These are phyloP conservation scores for Aspergillus intermedius DNA, from an alignment of 2,329 filamentous ascomycete genomes.

Conservation along the genomic window DNA sequence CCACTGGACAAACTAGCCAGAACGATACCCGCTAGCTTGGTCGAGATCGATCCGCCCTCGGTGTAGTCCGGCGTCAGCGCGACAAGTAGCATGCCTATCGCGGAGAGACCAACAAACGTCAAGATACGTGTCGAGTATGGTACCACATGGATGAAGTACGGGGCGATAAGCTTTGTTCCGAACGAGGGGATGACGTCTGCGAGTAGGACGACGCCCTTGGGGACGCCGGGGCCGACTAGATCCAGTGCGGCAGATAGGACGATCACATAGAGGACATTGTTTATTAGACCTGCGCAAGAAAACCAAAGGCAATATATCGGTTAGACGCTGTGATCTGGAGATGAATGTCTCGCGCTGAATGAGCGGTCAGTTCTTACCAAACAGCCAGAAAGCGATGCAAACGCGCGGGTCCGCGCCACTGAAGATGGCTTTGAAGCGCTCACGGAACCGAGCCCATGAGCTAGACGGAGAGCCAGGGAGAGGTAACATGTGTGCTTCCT, in stretches of 20 bases:
- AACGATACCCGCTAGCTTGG: constrained; percentile 76
- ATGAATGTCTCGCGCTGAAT: neutral
- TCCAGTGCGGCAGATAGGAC: constrained; percentile 93
- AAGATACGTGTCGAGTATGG: constrained; percentile 72
- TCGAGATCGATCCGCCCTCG: constrained; percentile 55
- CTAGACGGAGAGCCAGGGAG: constrained; percentile 54
- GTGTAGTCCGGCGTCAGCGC: constrained; percentile 64
- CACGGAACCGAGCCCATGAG: constrained; percentile 67
- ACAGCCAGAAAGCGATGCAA: constrained; percentile 81
- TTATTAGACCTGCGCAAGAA: constrained; percentile 64
- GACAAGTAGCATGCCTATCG: constrained; percentile 81
- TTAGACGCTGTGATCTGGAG: neutral
- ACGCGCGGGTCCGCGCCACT: constrained; percentile 64
- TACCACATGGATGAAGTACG: constrained; percentile 86
- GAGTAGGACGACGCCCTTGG: constrained; percentile 87
- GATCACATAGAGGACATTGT: constrained; percentile 96
- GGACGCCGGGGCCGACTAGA: constrained; percentile 77
- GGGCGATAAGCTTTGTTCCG: constrained; percentile 76
- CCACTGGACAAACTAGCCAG: constrained; percentile 81
- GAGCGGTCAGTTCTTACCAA: constrained; percentile 54
- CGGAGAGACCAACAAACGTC: constrained; percentile 67
- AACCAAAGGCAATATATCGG: neutral
- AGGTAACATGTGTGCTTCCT: constrained; percentile 38
- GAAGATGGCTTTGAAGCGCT: constrained; percentile 58
- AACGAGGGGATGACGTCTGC: constrained; percentile 90